Evolutionary conservation across 1,284 basidiomycete species (phyloP).

Genomic region (Ceratobasidium sp.): DNA sequence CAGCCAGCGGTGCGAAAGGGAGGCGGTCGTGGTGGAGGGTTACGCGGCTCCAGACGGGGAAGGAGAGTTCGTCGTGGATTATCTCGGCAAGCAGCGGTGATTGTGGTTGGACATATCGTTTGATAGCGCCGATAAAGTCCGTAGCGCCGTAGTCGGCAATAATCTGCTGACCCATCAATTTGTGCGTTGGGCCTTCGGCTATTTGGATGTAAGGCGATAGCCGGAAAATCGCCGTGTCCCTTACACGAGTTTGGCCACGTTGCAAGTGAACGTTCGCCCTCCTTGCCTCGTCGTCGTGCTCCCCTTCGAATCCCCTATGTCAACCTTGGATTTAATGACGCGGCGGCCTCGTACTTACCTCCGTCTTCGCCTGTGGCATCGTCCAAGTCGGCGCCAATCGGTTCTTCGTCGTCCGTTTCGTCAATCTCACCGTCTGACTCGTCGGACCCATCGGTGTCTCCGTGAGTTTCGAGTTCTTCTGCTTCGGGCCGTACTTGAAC

Average conservation of each 20-base stretch:
- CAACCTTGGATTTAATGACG: too few relatives aligned
- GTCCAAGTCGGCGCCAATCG: background rate
- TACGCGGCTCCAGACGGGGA: background rate
- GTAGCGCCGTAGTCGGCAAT: too few relatives aligned
- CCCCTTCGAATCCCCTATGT: too few relatives aligned
- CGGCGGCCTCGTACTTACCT: too few relatives aligned
- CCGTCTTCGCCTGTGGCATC: too few relatives aligned
- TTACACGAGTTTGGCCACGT: background rate
- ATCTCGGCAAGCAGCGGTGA: too few relatives aligned
- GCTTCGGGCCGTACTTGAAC: background rate
- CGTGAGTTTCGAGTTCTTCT: background rate
- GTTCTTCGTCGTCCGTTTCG: background rate
- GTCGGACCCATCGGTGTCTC: background rate
- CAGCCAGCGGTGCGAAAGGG: slow-evolving; percentile 1
- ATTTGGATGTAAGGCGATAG: background rate
- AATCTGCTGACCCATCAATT: background rate
- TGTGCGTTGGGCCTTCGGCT: background rate
- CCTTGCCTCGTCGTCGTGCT: background rate
- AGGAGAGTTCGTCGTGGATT: background rate
- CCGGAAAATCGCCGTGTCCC: background rate
- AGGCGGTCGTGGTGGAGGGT: background rate
- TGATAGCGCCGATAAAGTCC: too few relatives aligned
- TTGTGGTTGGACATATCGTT: too few relatives aligned
- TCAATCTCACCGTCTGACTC: background rate
- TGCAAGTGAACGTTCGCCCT: background rate